Conservation (phyloP, 208 protist genomes). For the Wallacemonas sp. region DNA sequence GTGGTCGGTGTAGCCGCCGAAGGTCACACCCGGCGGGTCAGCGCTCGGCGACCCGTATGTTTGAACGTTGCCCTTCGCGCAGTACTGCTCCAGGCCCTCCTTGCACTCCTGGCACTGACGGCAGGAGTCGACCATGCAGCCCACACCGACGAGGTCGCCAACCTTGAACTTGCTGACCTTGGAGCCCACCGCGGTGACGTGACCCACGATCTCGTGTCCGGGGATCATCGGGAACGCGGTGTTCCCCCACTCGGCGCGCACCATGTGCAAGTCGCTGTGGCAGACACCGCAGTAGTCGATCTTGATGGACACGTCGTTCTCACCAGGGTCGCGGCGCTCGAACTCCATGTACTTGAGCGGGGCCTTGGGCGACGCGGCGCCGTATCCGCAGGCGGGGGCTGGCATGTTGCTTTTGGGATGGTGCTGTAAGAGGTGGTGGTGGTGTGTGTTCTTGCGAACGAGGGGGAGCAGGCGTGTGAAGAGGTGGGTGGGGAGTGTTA, state of each 20-base stretch:
- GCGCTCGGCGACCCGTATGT: slow-evolving; percentile 59
- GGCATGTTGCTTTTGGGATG: slow-evolving; percentile 7
- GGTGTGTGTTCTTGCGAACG: not conserved
- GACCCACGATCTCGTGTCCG: slow-evolving; percentile 78
- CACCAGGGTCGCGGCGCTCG: slow-evolving; percentile 33
- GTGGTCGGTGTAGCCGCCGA: slow-evolving; percentile 72
- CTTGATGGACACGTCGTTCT: slow-evolving; percentile 65
- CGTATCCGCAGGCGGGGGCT: slow-evolving; percentile 34
- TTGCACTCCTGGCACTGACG: slow-evolving; percentile 57
- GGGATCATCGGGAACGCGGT: slow-evolving; percentile 57
- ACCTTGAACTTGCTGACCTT: slow-evolving; percentile 77
- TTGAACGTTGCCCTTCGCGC: slow-evolving; percentile 32
- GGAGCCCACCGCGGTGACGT: slow-evolving; percentile 57
- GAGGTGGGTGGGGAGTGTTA: not conserved
- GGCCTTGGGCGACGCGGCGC: slow-evolving; percentile 27
- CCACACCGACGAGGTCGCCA: slow-evolving; percentile 82
- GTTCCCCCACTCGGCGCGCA: slow-evolving; percentile 56
- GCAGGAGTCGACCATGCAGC: slow-evolving; percentile 91
- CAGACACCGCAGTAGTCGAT: slow-evolving; percentile 82
- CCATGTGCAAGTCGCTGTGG: slow-evolving; percentile 78
- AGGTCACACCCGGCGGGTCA: slow-evolving; percentile 36
- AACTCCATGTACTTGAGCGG: slow-evolving; percentile 42
- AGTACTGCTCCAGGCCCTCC: slow-evolving; percentile 73
- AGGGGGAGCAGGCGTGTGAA: not conserved
- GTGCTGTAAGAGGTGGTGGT: not conserved